A percentile compares a stretch with the other conserved stretches of the same genome.
Evolutionary conservation across 495 filamentous ascomycete genomes (phyloP).

Genomic region (Usnea hakonensis): DNA sequence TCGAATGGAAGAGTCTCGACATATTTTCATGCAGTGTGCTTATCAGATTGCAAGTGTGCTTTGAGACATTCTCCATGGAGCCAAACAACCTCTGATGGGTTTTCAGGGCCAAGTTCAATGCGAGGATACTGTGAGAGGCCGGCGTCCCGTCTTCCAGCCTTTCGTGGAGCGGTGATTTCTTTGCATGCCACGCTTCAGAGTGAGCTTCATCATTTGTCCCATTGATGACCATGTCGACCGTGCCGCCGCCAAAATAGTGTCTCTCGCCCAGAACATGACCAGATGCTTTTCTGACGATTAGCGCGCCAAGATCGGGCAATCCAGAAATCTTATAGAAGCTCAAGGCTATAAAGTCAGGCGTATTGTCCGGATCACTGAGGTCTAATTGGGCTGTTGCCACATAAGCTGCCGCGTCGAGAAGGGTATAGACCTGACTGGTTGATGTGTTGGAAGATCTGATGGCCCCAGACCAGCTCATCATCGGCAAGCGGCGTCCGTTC

Average conservation of each 20-base stretch:
- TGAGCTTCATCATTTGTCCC: constrained; percentile 59
- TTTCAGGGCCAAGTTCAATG: constrained; percentile 63
- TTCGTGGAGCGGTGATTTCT: constrained; percentile 59
- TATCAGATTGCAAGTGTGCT: constrained; percentile 65
- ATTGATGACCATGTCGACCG: constrained; percentile 56
- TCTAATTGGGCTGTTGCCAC: constrained; percentile 59
- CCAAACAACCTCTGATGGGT: constrained; percentile 63
- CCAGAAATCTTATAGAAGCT: constrained; percentile 82
- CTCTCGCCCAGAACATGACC: constrained; percentile 4
- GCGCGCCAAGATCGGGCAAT: constrained; percentile 65
- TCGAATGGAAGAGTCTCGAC: constrained; percentile 53
- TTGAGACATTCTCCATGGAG: constrained; percentile 60
- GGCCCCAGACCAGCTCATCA: constrained; percentile 46
- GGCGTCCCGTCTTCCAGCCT: constrained; percentile 84
- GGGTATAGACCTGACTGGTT: constrained; percentile 47
- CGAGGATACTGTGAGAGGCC: constrained; percentile 81
- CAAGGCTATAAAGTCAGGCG: constrained; percentile 65
- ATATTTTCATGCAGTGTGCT: constrained; percentile 52
- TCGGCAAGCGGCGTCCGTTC: constrained; percentile 60
- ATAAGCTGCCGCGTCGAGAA: constrained; percentile 67
- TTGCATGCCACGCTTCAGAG: neutral
- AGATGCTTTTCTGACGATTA: constrained; percentile 26
- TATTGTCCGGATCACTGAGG: constrained; percentile 48
- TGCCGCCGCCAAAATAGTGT: constrained; percentile 61
- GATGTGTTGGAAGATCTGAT: constrained; percentile 39